Percentiles rank a stretch among this genome's conserved stretches.
phyloP scores from a whole-genome alignment of 139 green algal genomes.

The Deuterostichococcus epilithicus region DNA sequence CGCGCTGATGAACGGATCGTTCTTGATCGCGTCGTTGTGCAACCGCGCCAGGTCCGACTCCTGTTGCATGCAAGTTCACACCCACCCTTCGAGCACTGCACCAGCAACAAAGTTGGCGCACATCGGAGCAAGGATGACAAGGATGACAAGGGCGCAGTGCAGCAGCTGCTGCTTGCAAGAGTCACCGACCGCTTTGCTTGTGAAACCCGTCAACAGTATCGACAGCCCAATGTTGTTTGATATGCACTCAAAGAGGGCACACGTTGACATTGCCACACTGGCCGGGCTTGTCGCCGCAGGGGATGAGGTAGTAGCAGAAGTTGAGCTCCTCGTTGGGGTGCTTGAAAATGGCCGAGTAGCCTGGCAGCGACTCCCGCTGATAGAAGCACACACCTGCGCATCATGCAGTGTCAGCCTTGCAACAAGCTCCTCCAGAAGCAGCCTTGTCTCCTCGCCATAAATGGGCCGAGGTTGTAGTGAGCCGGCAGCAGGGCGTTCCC shows the following conservation, averaged over 20 bases:
- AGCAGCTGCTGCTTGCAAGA: no score
- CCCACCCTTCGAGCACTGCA: background rate
- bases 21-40: constrained; percentile 85
- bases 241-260: background rate
- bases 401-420: no score
- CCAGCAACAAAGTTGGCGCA: background rate
- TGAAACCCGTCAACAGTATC: background rate
- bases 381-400: constrained; percentile 67
- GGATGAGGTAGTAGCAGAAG: constrained; percentile 95
- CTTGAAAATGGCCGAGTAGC: constrained; percentile 70
- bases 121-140: background rate
- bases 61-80: constrained; percentile 13
- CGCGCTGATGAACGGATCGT: constrained; percentile 66
- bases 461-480: no score
- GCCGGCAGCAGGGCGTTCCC: no score
- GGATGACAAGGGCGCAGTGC: no score
- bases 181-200: no score
- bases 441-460: no score
- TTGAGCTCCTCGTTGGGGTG: constrained; percentile 90
- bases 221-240: no score
- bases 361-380: constrained; percentile 72
- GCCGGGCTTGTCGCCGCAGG: constrained; percentile 59
- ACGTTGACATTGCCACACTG: constrained; percentile 70
- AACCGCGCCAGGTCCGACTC: constrained; percentile 75
- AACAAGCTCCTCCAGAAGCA: no score